These are phyloP conservation scores for Fraxinus quadrangulata DNA, from an alignment of 257 asterid species.

Conservation along the genomic window DNA sequence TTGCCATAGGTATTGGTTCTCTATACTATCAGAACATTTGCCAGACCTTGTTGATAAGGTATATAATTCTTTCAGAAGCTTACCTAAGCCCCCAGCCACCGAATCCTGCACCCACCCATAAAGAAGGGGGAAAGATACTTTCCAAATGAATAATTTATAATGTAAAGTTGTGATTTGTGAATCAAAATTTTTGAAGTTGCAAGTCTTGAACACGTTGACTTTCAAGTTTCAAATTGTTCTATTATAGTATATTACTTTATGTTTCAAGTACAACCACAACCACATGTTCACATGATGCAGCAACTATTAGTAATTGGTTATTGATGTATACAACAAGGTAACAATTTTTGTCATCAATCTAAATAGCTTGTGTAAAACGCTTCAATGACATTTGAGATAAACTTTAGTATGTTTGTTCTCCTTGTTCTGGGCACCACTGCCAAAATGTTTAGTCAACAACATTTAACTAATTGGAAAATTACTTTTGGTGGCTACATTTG, in stretches of 20 bases:
- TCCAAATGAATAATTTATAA: slow-evolving; percentile 8
- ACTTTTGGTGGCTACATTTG: neutral
- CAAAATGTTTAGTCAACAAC: neutral
- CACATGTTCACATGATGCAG: neutral
- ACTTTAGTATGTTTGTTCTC: neutral
- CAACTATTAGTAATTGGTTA: neutral
- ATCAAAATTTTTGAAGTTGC: neutral
- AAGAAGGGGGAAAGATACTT: neutral
- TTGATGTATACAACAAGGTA: neutral
- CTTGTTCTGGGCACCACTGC: neutral
- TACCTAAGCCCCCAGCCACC: neutral
- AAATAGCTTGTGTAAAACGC: neutral
- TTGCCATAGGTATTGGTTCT: slow-evolving; percentile 86
- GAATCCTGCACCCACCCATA: neutral
- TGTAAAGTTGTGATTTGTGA: neutral
- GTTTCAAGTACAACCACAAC: neutral
- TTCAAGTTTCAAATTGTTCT: neutral
- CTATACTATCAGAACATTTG: slow-evolving; percentile 83
- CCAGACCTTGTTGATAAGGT: slow-evolving; percentile 98
- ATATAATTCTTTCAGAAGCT: slow-evolving; percentile 19
- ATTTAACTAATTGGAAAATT: slow-evolving; percentile 21
- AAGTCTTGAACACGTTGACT: slow-evolving; percentile 11
- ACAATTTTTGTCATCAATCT: neutral
- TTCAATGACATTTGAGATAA: neutral
- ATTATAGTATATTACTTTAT: neutral